Base-by-base conservation (phyloP, 345 rosid species). In the Noccaea caerulescens region DNA sequence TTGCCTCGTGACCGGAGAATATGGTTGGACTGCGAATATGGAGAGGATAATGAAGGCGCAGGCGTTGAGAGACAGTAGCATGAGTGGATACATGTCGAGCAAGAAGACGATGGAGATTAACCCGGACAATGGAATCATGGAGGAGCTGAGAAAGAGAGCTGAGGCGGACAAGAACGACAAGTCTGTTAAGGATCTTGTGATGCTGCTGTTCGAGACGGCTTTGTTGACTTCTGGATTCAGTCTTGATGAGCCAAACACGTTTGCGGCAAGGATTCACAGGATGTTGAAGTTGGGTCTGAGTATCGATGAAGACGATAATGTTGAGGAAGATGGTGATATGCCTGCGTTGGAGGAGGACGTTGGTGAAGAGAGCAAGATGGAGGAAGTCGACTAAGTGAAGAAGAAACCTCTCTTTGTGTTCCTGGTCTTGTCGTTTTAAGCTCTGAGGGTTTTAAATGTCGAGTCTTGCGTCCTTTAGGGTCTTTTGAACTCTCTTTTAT, bases 321-420 rank as follows among this genome's bases (percentile, higher is more conserved):
- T 13, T 0, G 96, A 54, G 1, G 89, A 81, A 0, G 96, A 87
- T 16, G 80, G 77, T 5, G 98, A 89, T 10, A 86, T 92, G 92
- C 98, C 96, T 8, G 76, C 84, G 1, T 49, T 92, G 69, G 98
- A 89, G 72, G 98, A 92, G 9, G 92, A 79, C 1, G 91, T 62
- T n/a, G 92, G 79, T 8, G 96, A 88, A 81, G 98, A 84, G 82
- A 89, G 94, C 83, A 92, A 88, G 84, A 92, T 92, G 98, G 98
- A 92, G 73, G 96, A 89, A 42, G 98, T 92, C 0, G 98, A 92
- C 66, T 92, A 72, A 71, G 66, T 16, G 47, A 51, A 8, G 37
- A 18, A 18, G 0, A 20, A 6, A 1, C 1, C 12, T 6, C 12
- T 10, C 34, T 5, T 1, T 3, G 8, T 30, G 39, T 12, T 45